Conservation (phyloP, 306 rosid genomes). For the Pterocarpus macrocarpus region DNA sequence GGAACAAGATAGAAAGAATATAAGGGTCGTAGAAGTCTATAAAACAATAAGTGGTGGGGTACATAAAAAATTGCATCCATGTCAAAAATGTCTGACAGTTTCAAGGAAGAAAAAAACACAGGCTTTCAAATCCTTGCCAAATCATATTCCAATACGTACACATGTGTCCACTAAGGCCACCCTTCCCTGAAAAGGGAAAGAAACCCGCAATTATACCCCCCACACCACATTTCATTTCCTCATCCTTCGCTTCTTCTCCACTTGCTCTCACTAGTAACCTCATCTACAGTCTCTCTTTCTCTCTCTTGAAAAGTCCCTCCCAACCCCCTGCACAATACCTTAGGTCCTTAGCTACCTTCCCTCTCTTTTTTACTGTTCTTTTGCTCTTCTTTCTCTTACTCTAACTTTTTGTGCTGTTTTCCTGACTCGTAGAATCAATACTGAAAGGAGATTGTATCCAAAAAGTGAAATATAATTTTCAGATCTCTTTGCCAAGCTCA, state of each 20-base stretch:
- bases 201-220: conserved; percentile 39
- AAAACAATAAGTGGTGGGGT: conserved; percentile 53
- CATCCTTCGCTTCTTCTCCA: conserved; percentile 44
- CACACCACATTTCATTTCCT: conserved; percentile 3
- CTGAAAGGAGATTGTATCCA: conserved; percentile 36
- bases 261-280: conserved; percentile 49
- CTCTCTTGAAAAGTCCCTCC: conserved; percentile 51
- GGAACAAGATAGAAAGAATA: neutral
- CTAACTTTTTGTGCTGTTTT: conserved; percentile 30
- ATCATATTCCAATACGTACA: conserved; percentile 57
- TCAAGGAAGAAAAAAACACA: conserved; percentile 42
- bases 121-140: conserved; percentile 58
- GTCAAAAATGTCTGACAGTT: conserved; percentile 43
- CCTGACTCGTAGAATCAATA: conserved; percentile 39
- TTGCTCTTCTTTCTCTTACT: neutral
- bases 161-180: conserved; percentile 63
- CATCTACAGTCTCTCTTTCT: conserved; percentile 40
- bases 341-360: neutral
- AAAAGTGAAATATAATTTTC: conserved; percentile 35
- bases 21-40: conserved; percentile 39
- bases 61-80: conserved; percentile 40
- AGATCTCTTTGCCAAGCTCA: neutral
- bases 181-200: conserved; percentile 46
- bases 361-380: too few relatives aligned
- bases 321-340: conserved; percentile 53